These are phyloP conservation scores for Saturnispora saitoi DNA, from an alignment of 805 yeast genomes.

Conservation along the genomic window DNA sequence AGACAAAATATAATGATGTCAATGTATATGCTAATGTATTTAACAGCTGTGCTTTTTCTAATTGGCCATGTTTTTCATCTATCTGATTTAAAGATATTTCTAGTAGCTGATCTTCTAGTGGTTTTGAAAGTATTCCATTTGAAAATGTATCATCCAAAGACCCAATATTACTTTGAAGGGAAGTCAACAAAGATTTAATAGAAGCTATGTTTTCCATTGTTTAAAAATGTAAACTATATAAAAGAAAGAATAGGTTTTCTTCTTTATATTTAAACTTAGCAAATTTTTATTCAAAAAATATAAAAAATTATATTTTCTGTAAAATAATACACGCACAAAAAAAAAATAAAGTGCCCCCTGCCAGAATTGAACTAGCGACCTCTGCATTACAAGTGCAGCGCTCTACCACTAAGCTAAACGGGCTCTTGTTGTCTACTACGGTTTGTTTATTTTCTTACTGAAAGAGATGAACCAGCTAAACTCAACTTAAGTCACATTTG, in stretches of 20 bases:
- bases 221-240: not conserved
- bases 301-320: too few relatives aligned
- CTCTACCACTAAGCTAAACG: slow-evolving; percentile 99
- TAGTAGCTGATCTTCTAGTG: slow-evolving; percentile 11
- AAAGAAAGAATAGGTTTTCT: not conserved
- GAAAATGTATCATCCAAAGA: not conserved
- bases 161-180: not conserved
- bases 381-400: slow-evolving; percentile 99
- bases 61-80: slow-evolving; percentile 9
- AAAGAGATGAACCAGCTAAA: too few relatives aligned
- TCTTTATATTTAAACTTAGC: too few relatives aligned
- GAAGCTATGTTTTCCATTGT: slow-evolving; percentile 11
- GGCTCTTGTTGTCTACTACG: slow-evolving; percentile 37
- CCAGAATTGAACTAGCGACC: slow-evolving; percentile 94
- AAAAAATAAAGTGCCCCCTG: slow-evolving; percentile 50
- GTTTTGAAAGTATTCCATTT: slow-evolving; percentile 5
- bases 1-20: slow-evolving; percentile 49
- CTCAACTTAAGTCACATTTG: too few relatives aligned
- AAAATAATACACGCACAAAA: not conserved
- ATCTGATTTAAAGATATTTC: slow-evolving; percentile 9
- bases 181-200: slow-evolving; percentile 7
- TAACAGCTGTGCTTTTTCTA: slow-evolving; percentile 27
- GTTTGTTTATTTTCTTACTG: not conserved
- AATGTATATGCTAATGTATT: slow-evolving; percentile 41
- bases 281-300: too few relatives aligned